These are phyloP conservation scores for Pezicula radicicola DNA, from an alignment of 2,329 filamentous ascomycete species.

Conservation along the genomic window DNA sequence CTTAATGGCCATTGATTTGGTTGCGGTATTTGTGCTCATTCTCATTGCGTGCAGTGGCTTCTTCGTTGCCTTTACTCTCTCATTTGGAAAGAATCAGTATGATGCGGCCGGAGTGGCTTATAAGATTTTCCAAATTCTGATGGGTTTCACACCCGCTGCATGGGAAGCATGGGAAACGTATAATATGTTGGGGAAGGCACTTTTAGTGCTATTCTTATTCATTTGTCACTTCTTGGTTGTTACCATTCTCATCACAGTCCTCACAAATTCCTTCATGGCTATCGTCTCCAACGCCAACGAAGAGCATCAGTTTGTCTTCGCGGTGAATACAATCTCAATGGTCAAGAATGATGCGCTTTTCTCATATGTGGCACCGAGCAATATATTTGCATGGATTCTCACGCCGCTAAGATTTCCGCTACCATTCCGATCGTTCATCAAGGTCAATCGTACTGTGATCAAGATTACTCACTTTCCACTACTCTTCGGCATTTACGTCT, in stretches of 20 bases:
- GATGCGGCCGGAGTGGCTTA: slow-evolving; percentile 77
- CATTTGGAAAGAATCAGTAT: slow-evolving; percentile 66
- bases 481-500: slow-evolving; percentile 80
- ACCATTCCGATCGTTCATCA: slow-evolving; percentile 77
- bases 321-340: slow-evolving; percentile 96
- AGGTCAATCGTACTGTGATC: slow-evolving; percentile 85
- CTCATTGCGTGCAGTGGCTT: slow-evolving; percentile 90
- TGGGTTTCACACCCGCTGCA: slow-evolving; percentile 93
- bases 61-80: slow-evolving; percentile 89
- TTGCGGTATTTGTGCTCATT: slow-evolving; percentile 80
- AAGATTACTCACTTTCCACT: slow-evolving; percentile 88
- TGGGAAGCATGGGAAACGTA: slow-evolving; percentile 82
- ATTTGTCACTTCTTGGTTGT: slow-evolving; percentile 95
- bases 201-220: slow-evolving; percentile 82
- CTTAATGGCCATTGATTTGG: slow-evolving; percentile 87
- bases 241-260: slow-evolving; percentile 91
- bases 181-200: slow-evolving; percentile 71
- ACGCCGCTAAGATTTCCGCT: slow-evolving; percentile 80
- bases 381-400: slow-evolving; percentile 86
- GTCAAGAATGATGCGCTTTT: slow-evolving; percentile 97
- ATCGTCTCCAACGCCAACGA: slow-evolving; percentile 92
- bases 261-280: slow-evolving; percentile 94
- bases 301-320: slow-evolving; percentile 90
- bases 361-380: slow-evolving; percentile 87
- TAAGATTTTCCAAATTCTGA: slow-evolving; percentile 87